Conservation (phyloP, 2,329 filamentous ascomycete species). For the Neonectria faginata region DNA sequence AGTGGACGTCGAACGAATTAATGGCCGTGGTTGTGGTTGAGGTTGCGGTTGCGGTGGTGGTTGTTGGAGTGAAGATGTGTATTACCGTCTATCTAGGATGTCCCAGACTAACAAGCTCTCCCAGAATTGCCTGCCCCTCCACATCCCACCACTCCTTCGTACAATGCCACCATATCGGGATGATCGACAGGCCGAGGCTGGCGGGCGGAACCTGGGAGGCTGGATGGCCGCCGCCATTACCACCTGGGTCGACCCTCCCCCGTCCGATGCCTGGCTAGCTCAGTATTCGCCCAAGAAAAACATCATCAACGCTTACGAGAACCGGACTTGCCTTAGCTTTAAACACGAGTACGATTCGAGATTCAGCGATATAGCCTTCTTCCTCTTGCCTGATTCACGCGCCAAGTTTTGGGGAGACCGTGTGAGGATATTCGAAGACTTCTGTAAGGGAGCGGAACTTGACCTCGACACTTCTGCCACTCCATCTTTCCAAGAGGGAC, state of each 20-base stretch:
- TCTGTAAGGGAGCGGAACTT: neutral
- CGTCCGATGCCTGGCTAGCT: conserved; percentile 8
- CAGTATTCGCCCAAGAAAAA: neutral
- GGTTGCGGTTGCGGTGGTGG: neutral
- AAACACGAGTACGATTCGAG: neutral
- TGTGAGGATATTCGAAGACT: neutral
- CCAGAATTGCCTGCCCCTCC: neutral
- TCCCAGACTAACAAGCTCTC: conserved; percentile 14
- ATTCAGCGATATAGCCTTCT: neutral
- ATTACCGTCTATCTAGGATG: neutral
- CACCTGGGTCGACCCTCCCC: neutral
- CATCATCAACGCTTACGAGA: neutral
- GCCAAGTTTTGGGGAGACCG: neutral
- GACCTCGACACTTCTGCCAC: neutral
- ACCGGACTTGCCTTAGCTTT: neutral
- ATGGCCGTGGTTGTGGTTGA: neutral
- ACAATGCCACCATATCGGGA: neutral
- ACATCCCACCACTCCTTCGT: neutral
- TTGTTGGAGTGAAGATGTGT: neutral
- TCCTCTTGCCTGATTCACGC: neutral
- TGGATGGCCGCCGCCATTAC: neutral
- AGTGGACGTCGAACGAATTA: neutral
- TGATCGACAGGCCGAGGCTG: neutral
- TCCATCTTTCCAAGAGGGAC: neutral
- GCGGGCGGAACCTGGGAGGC: neutral